These are phyloP conservation scores for Mesotaenium endlicherianum DNA, from an alignment of 139 green algal genomes.

Conservation along the genomic window DNA sequence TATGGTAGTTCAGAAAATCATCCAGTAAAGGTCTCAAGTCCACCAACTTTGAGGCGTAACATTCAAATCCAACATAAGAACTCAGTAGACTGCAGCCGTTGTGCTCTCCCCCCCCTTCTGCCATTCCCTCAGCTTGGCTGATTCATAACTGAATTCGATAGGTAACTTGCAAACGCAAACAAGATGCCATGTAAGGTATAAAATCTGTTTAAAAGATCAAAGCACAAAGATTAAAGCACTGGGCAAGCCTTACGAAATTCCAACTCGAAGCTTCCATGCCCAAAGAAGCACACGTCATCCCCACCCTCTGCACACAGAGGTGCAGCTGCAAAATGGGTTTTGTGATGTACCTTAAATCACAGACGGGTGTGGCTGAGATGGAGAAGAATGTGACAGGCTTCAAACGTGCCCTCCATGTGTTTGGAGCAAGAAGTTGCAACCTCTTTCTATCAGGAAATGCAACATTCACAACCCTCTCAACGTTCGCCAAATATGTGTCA, in stretches of 20 bases:
- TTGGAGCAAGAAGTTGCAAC: not conserved
- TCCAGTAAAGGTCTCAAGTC: too few relatives aligned
- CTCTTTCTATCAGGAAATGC: not conserved
- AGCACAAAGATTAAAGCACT: not conserved
- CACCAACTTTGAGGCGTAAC: too few relatives aligned
- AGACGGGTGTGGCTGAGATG: constrained; percentile 4
- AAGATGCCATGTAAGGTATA: not conserved
- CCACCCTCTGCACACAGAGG: not conserved
- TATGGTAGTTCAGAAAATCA: too few relatives aligned
- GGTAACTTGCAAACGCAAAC: not conserved
- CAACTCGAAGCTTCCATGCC: not conserved
- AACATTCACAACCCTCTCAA: not conserved
- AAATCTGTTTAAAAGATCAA: constrained; percentile 7
- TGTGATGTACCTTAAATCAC: not conserved
- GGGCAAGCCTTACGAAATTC: not conserved
- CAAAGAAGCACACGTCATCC: not conserved
- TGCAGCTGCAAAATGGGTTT: not conserved
- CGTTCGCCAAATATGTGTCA: not conserved
- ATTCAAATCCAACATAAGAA: too few relatives aligned
- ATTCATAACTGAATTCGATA: too few relatives aligned
- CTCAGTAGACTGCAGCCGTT: too few relatives aligned
- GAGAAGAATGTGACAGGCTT: constrained; percentile 6
- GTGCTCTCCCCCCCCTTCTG: too few relatives aligned
- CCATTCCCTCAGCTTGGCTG: too few relatives aligned
- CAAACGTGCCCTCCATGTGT: not conserved